Evolutionary conservation across 306 rosid genomes (phyloP).

Genomic region (Pterocarpus santalinus): DNA sequence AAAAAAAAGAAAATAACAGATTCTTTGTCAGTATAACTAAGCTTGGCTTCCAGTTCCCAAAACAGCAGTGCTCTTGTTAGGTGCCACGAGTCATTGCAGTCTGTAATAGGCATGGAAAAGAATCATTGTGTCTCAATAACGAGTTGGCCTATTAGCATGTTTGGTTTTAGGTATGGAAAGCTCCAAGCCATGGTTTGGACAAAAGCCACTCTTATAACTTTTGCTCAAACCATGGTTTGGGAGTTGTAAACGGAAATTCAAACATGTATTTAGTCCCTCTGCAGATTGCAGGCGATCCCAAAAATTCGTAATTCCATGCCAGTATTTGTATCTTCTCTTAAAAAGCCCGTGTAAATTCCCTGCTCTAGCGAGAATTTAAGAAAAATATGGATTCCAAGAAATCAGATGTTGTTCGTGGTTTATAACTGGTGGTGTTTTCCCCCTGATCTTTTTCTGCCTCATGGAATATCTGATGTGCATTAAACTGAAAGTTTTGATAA

Average conservation of each 20-base stretch:
- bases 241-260: no score
- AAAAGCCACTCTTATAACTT: no score
- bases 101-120: background rate
- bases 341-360: no score
- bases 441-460: constrained; percentile 3
- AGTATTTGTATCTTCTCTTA: background rate
- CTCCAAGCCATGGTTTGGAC: no score
- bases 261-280: no score
- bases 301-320: background rate
- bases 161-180: no score
- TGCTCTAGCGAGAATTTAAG: no score
- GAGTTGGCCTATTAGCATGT: background rate
- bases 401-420: no score
- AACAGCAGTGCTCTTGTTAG: constrained; percentile 10
- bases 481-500: no score
- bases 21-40: background rate
- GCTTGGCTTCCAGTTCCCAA: background rate
- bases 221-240: no score
- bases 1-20: background rate
- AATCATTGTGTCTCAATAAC: background rate
- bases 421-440: no score
- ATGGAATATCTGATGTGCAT: background rate
- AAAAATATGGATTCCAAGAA: no score
- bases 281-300: background rate
- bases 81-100: constrained; percentile 5